phyloP scores from a whole-genome alignment of 768 basidiomycete genomes.

The Asterophora lycoperdoides region DNA sequence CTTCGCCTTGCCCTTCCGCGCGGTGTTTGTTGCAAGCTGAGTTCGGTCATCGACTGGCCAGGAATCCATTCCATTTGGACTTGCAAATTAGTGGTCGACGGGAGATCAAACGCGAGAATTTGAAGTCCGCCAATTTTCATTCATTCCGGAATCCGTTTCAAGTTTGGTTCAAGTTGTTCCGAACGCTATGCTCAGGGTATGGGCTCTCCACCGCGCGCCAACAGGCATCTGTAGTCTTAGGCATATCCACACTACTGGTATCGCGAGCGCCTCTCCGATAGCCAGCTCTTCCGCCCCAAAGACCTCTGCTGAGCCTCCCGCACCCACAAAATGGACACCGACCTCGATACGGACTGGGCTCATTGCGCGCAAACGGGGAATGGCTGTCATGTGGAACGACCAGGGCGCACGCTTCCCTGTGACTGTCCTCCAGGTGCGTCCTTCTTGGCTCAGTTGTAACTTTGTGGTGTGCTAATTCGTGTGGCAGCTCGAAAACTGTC shows the following conservation, averaged over 20 bases:
- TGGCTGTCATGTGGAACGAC: slow-evolving; percentile 91
- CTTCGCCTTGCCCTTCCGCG: slow-evolving; percentile 27
- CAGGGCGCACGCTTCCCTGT: slow-evolving; percentile 86
- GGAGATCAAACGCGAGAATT: slow-evolving; percentile 14
- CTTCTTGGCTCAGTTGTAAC: neutral
- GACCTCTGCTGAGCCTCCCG: slow-evolving; percentile 18
- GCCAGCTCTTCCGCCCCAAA: slow-evolving; percentile 27
- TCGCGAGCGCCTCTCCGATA: slow-evolving; percentile 27
- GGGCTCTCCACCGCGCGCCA: slow-evolving; percentile 39
- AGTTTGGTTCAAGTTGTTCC: too few relatives aligned
- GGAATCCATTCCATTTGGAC: slow-evolving; percentile 65
- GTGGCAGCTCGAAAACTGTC: slow-evolving; percentile 76
- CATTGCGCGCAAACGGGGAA: slow-evolving; percentile 93
- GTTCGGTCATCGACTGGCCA: slow-evolving; percentile 58
- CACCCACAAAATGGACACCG: slow-evolving; percentile 72
- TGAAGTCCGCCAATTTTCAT: slow-evolving; percentile 23
- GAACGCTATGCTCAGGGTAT: slow-evolving; percentile 48
- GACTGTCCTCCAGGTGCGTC: slow-evolving; percentile 85
- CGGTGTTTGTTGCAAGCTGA: slow-evolving; percentile 12
- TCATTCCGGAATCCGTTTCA: too few relatives aligned
- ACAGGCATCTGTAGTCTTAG: slow-evolving; percentile 29
- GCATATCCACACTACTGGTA: slow-evolving; percentile 40
- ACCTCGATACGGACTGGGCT: slow-evolving; percentile 85
- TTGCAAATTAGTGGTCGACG: slow-evolving; percentile 22
- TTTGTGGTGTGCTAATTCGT: neutral